phyloP scores from a whole-genome alignment of 1,284 basidiomycete species.

The Trametes hirsuta region DNA sequence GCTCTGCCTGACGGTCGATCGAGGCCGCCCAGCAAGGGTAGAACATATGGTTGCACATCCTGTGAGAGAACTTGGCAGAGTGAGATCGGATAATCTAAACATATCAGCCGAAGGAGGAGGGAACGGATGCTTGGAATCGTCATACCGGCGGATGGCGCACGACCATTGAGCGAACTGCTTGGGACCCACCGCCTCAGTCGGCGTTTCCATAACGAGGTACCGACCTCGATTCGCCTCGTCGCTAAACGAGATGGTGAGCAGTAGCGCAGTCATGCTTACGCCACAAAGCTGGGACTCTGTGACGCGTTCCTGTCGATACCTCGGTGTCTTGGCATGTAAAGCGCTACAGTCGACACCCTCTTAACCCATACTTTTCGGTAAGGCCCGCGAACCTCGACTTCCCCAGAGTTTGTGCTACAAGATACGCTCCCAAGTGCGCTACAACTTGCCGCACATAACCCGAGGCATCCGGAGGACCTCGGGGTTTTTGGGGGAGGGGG shows the following conservation, averaged over 20 bases:
- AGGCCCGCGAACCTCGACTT: too few species aligned
- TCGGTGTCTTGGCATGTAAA: background rate
- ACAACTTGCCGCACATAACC: too few species aligned
- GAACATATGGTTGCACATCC: background rate
- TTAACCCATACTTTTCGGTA: too few species aligned
- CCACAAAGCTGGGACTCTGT: background rate
- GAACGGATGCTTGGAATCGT: slow-evolving; percentile 1
- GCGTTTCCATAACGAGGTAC: too few species aligned
- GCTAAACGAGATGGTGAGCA: too few species aligned
- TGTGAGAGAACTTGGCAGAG: background rate
- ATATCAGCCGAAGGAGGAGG: background rate
- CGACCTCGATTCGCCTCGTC: too few species aligned
- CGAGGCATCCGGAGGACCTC: too few species aligned
- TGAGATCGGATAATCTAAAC: slow-evolving; percentile 4
- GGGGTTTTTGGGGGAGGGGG: too few species aligned
- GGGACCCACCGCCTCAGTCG: background rate
- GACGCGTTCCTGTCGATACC: background rate
- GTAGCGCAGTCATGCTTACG: background rate
- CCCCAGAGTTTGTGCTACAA: too few species aligned
- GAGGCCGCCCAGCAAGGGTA: background rate
- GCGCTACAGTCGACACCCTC: too few species aligned
- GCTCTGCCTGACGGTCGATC: background rate
- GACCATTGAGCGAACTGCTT: background rate
- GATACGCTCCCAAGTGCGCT: too few species aligned
- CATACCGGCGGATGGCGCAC: background rate